Evolutionary conservation across 768 basidiomycete species (phyloP), one percentile per base, ranked within the genome.

Genomic region (Boletus insuetus): DNA sequence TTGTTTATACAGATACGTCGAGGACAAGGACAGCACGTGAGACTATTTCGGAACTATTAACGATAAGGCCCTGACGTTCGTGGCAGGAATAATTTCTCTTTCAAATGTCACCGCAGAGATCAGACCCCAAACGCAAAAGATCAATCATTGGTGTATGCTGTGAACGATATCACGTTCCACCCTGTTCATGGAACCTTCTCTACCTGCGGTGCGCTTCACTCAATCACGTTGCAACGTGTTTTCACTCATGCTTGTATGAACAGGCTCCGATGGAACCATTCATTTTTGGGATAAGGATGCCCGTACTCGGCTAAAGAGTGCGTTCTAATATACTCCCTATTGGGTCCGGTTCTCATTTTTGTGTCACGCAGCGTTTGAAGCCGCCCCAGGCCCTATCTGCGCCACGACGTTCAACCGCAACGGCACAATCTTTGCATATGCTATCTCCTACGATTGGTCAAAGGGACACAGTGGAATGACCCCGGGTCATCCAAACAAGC

Each of bases 261-360:
- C 49, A 89, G 88, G 89, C 11, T 80, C 88, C 41, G 92, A 94
- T 60, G 92, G 92, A 19, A 87, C 87, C 3, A 86, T 94, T 68
- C 89, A 92, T 79, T 91, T 89, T 71, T 96, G 94, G 94, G 94
- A 97, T 73, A 94, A 94, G 73, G 89, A 95, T 62, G 86, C 89
- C 9, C 87, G 94, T 54, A 93, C 89, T 8, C 86, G 95, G 39
- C 81, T 98, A 75, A 97, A 95, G 76, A 85, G 93, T 94, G 61
- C 46, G 59, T 55, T 41, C 44, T n/a, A 19, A 29, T 34, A 10
- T 22, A 13, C 43, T 22, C 39, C 9, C 12, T 16, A 7, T 44
- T 24, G 14, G 26, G 31, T 31, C 47, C 19, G 42, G 24, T 22
- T 55, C 52, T 58, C 17, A 55, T 55, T 19, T 35, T 26, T 22